Percentiles rank a stretch among this genome's conserved stretches.
These are phyloP conservation scores for Wallacemonas sp. DNA, from an alignment of 208 protist species.

Conservation along the genomic window DNA sequence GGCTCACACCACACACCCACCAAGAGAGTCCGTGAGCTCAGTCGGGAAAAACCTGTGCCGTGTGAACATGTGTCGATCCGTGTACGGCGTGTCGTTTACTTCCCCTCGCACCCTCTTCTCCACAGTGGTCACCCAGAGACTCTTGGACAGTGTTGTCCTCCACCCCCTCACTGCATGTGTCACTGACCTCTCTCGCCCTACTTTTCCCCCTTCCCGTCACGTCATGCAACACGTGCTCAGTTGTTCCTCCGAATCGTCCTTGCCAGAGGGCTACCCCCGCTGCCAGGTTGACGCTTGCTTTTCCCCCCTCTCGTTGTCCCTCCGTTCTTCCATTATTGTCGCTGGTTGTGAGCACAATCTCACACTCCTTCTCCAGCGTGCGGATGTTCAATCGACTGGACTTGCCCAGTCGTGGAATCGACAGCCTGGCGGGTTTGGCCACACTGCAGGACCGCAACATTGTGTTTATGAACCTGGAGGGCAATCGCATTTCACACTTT, in stretches of 20 bases:
- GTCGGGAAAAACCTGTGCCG: no score
- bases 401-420: slow-evolving; percentile 36
- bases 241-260: slow-evolving; percentile 10
- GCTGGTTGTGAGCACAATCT: neutral
- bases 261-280: no score
- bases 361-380: slow-evolving; percentile 10
- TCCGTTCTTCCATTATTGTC: neutral
- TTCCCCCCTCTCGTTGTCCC: no score
- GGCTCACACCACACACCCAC: no score
- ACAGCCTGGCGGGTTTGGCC: slow-evolving; percentile 45
- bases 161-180: no score
- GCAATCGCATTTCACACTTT: slow-evolving; percentile 55
- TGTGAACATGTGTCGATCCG: no score
- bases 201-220: neutral
- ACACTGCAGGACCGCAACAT: slow-evolving; percentile 42
- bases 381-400: slow-evolving; percentile 39
- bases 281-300: neutral
- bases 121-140: no score
- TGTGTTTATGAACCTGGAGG: slow-evolving; percentile 54
- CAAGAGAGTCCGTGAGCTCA: no score
- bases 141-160: no score
- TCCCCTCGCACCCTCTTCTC: no score
- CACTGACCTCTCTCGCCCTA: no score
- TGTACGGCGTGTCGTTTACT: no score
- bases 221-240: neutral